Conservation (phyloP, 179 eudicot species). For the Silene noctiflora region DNA sequence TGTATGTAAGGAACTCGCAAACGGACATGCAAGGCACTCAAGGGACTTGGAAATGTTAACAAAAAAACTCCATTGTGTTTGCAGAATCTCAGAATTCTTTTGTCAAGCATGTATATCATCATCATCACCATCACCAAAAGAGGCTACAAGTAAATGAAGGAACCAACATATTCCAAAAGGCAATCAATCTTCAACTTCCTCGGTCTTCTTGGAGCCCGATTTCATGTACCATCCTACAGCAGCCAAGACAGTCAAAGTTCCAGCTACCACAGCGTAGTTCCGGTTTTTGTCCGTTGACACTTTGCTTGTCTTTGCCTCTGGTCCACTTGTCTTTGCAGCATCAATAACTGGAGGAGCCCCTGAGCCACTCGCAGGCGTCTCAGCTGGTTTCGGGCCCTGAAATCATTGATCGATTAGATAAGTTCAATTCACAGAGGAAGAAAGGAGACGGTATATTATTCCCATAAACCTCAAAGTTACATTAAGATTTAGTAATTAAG, state of each 20-base stretch:
- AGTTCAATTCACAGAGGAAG: background rate
- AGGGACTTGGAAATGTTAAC: constrained; percentile 3
- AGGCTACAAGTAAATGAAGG: constrained; percentile 6
- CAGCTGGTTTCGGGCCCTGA: background rate
- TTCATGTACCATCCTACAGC: constrained; percentile 66
- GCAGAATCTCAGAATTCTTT: constrained; percentile 25
- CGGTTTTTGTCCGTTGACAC: constrained; percentile 67
- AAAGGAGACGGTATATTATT: too few species aligned
- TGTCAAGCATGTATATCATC: constrained; percentile 14
- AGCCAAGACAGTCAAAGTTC: constrained; percentile 46
- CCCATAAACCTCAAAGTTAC: too few species aligned
- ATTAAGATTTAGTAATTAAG: too few species aligned
- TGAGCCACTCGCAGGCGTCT: constrained; percentile 20
- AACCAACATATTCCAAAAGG: background rate
- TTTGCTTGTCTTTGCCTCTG: constrained; percentile 30
- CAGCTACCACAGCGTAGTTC: constrained; percentile 81
- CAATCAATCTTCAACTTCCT: constrained; percentile 64
- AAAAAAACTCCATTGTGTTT: constrained; percentile 18
- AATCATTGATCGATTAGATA: background rate
- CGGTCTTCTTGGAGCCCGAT: constrained; percentile 54
- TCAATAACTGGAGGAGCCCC: constrained; percentile 47
- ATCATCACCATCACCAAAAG: constrained; percentile 11
- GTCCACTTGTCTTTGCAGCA: constrained; percentile 27
- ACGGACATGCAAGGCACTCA: constrained; percentile 14
- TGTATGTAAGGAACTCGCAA: background rate